Percentiles rank a stretch among this genome's conserved stretches.
phyloP scores from a whole-genome alignment of 2,329 filamentous ascomycete genomes.

The Fusarium haematococcum region DNA sequence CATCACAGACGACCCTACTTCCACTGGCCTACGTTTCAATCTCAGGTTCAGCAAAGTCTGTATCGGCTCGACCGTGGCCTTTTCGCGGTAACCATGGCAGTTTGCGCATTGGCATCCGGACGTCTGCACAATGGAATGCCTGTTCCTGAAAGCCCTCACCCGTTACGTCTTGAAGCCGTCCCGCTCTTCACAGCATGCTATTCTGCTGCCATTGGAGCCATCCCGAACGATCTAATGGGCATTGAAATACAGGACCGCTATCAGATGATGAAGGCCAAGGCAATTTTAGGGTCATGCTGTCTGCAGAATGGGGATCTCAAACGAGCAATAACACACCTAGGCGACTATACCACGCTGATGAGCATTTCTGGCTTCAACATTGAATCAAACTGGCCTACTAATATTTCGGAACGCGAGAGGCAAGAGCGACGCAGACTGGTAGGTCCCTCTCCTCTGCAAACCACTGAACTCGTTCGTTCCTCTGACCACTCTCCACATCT shows the following conservation, averaged over 20 bases:
- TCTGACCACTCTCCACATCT: not conserved
- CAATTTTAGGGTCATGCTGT: not conserved
- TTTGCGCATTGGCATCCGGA: not conserved
- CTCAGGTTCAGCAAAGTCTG: not conserved
- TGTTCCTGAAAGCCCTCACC: not conserved
- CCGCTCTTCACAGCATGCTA: not conserved
- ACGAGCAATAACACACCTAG: not conserved
- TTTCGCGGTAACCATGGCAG: not conserved
- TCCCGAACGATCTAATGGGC: not conserved
- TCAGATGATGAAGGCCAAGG: not conserved
- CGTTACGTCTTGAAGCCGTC: not conserved
- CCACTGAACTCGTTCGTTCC: not conserved
- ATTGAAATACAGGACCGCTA: not conserved
- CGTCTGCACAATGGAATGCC: not conserved
- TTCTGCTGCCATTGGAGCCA: not conserved
- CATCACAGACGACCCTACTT: not conserved
- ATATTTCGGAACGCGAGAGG: not conserved
- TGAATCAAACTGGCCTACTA: not conserved
- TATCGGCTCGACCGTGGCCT: not conserved
- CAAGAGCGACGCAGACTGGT: not conserved
- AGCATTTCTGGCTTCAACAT: not conserved
- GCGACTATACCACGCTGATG: not conserved
- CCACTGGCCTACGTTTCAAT: not conserved
- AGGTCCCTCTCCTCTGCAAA: not conserved
- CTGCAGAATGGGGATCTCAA: not conserved